Evolutionary conservation across 2,329 filamentous ascomycete genomes (phyloP), one percentile per base, ranked within the genome.

Genomic region (Pyrenophora graminea): DNA sequence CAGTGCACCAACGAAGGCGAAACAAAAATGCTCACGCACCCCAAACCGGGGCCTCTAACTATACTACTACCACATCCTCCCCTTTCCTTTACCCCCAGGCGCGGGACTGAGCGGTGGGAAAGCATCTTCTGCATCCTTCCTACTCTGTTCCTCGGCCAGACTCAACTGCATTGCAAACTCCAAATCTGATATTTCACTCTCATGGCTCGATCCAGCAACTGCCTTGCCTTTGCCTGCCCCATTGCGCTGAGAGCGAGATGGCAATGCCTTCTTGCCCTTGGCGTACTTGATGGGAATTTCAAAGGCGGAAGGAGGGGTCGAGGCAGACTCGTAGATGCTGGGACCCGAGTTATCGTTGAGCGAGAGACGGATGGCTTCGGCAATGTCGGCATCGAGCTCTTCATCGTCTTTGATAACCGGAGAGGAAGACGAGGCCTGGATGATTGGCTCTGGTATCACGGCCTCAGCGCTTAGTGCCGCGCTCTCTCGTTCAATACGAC

Each of bases 161-260:
- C 85, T 87, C 21, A 87, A 66, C 66, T 84, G 83, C 55, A 86
- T 71, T 0, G 84, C 84, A 64, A 84, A 83, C 53, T 86, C 82
- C 27, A 87, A 63, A 67, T 87, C 84, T 38, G 79, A 77, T 55
- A 82, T 71, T 62, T 84, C 81, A 8, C 72, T 58, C 1, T 61
- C 61, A 5, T 65, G 68, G 60, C 66, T 77, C 61, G 63, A 70
- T 21, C 68, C 73, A 58, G 66, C 72, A 15, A 69, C 59, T 32
- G 56, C 39, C 56, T 62, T 66, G 5, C 59, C 56, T 9, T 68
- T 68, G 6, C 63, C 62, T 2, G 58, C 52, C 36, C 69, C 70
- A 27, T 63, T 67, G 61, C 27, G 48, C 34, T 56, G 63, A 5
- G 61, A 56, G 19, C 48, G 63, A 6, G 62, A 51, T 17, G 61